Evolutionary conservation across 1,284 basidiomycete genomes (phyloP), one percentile per base, ranked within the genome.

Genomic region (Tilletia walkeri): DNA sequence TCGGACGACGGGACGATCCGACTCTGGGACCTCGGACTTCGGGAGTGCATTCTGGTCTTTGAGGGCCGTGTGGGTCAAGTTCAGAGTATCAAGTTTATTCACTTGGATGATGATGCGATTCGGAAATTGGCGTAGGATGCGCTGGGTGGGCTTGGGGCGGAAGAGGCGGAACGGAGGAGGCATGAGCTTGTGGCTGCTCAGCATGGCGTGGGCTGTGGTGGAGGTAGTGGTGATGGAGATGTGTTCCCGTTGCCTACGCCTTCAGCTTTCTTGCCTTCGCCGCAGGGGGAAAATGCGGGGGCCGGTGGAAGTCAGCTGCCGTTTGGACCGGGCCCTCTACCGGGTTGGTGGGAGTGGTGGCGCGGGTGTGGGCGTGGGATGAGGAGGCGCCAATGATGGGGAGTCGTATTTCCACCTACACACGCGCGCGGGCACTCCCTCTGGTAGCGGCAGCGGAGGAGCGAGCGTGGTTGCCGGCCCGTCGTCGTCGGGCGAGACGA

Each of bases 1-100:
- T 95, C 93, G 5, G 95, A 99, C 83, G 96, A 99, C 81, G 91
- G 92, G 39, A 90, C 91, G 3, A 94, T 99, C 84, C 90, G 91
- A 70, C 88, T 99, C 2, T 99, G 95, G 95, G 94, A 99, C 84
- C 88, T 99, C 63, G 89, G 88, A 30, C 86, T 87, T 34, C 88
- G 92, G 65, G 88, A 90, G 20, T 98, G 94, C 81, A 88, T 97
- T 54, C 88, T 92, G 39, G 89, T 90, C 69, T 93, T 95, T 81
- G 88, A 87, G 14, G 96, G 95, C 0, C 95, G 99, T 84, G 90
- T 95, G 70, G 94, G 92, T 0, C 95, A 98, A 82, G 93, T 99
- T 4, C 95, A 99, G 86, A 92, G 90, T 78, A 88, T 99, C 84
- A 91, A 89, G 80, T 85, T 97, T 38, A 85, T 96, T 63, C 87